Conservation (phyloP, 345 rosid species). For the Clarkia xantiana region DNA sequence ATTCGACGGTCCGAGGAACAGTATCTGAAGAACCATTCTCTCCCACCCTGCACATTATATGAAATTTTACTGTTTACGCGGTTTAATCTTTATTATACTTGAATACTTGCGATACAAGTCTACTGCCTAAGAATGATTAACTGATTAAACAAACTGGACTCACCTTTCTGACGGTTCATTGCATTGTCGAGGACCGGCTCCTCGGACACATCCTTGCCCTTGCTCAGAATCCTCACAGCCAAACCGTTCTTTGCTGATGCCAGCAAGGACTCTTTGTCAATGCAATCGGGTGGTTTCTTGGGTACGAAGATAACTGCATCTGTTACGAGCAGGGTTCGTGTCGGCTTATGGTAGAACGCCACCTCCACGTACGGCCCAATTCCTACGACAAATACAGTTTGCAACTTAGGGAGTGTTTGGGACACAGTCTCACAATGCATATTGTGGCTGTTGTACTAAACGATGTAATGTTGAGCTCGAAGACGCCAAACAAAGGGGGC, state of each 20-base stretch:
- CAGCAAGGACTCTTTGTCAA: constrained; percentile 55
- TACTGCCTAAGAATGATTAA: too few species aligned
- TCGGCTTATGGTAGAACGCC: constrained; percentile 75
- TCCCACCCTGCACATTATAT: constrained; percentile 71
- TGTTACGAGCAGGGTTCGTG: constrained; percentile 72
- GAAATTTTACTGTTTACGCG: background rate
- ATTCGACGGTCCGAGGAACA: constrained; percentile 91
- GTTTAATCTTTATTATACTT: too few species aligned
- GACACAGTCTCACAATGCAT: too few species aligned
- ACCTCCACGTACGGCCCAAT: constrained; percentile 94
- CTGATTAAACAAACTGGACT: too few species aligned
- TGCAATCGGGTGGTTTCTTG: constrained; percentile 62
- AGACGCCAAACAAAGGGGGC: too few species aligned
- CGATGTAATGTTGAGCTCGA: too few species aligned
- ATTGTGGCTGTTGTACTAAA: too few species aligned
- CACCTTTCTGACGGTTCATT: constrained; percentile 64
- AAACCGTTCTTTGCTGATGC: constrained; percentile 90
- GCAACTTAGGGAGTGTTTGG: too few species aligned
- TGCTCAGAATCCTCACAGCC: constrained; percentile 85
- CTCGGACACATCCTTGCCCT: constrained; percentile 69
- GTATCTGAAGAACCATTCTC: constrained; percentile 90
- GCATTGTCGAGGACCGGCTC: constrained; percentile 72
- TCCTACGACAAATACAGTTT: constrained; percentile 27
- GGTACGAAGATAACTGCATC: constrained; percentile 91
- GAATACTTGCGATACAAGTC: too few species aligned